Percentiles rank a stretch among this genome's conserved stretches.
These are phyloP conservation scores for Corrigiola litoralis DNA, from an alignment of 179 eudicot species.

Conservation along the genomic window DNA sequence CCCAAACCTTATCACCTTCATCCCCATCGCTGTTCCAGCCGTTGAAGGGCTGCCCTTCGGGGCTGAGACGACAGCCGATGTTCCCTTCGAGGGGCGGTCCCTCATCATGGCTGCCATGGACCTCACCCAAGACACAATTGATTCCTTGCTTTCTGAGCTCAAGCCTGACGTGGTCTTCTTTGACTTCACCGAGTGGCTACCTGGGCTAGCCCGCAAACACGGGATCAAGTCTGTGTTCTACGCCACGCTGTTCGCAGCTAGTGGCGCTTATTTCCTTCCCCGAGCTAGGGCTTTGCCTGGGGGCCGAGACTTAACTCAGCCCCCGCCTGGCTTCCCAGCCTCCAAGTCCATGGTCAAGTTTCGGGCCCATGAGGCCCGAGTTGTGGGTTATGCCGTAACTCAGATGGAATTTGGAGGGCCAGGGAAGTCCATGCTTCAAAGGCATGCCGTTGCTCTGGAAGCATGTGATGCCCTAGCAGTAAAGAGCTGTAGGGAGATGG, in stretches of 20 bases:
- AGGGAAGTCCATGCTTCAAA: neutral
- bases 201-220: neutral
- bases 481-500: no score
- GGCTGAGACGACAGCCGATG: neutral
- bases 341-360: no score
- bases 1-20: no score
- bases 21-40: no score
- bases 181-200: neutral
- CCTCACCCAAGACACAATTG: neutral
- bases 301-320: no score
- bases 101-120: neutral
- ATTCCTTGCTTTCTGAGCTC: neutral
- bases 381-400: neutral
- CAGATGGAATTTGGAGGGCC: neutral
- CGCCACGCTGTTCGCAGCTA: no score
- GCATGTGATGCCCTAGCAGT: no score
- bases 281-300: no score
- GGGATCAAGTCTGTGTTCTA: neutral
- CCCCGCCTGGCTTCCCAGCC: no score
- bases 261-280: no score
- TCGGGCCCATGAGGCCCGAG: constrained; percentile 1
- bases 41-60: neutral
- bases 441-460: neutral
- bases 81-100: neutral
- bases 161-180: neutral